phyloP scores from a whole-genome alignment of 176 grass and related monocot genomes.

The Musa acuminata region DNA sequence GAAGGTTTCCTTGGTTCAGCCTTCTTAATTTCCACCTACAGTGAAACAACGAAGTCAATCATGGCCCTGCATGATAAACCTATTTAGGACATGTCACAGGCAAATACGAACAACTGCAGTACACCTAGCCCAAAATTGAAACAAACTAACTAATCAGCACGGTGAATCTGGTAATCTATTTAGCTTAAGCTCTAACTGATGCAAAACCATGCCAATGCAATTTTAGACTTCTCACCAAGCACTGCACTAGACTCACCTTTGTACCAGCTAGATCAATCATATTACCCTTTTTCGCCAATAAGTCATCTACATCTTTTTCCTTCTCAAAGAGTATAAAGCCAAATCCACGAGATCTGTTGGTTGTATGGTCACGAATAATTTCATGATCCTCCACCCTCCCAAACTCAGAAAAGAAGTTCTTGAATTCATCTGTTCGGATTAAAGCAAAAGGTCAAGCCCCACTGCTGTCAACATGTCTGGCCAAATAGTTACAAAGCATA shows the following conservation, averaged over 20 bases:
- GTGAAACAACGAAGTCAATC: conserved; percentile 42
- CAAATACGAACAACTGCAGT: conserved; percentile 23
- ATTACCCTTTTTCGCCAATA: conserved; percentile 33
- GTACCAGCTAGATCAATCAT: conserved; percentile 37
- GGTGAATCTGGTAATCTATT: too few relatives aligned
- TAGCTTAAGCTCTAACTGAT: background rate
- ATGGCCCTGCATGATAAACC: conserved; percentile 30
- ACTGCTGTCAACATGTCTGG: background rate
- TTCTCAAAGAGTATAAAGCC: conserved; percentile 76
- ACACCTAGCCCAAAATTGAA: conserved; percentile 5
- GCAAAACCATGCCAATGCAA: conserved; percentile 9
- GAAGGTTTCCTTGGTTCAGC: conserved; percentile 6
- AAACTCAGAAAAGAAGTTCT: conserved; percentile 63
- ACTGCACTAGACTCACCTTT: conserved; percentile 43
- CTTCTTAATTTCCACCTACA: conserved; percentile 51
- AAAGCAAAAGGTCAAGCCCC: background rate
- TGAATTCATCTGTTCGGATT: conserved; percentile 61
- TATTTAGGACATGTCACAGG: conserved; percentile 14
- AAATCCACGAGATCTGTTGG: conserved; percentile 57
- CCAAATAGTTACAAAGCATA: background rate
- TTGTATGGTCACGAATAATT: conserved; percentile 66
- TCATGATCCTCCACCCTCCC: conserved; percentile 63
- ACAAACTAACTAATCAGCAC: background rate
- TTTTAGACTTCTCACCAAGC: conserved; percentile 23
- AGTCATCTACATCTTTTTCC: conserved; percentile 73